Evolutionary conservation across 169 alveolate genomes (phyloP).

Genomic region (Plasmodium relictum): DNA sequence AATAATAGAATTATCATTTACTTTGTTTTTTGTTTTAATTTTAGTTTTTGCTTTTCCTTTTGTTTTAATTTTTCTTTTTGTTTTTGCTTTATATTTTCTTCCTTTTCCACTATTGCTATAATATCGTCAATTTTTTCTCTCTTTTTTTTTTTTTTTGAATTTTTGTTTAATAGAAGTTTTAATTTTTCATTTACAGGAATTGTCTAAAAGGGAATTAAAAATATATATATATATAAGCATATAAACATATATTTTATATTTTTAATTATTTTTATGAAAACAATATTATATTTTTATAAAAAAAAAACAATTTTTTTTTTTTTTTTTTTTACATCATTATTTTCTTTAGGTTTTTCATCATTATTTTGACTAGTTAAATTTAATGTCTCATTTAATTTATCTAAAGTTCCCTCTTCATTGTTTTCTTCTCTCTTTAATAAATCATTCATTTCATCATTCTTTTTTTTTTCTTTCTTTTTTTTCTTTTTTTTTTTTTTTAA

Average conservation of each 20-base stretch:
- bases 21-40: slow-evolving; percentile 25
- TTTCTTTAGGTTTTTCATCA: neutral
- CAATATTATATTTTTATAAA: neutral
- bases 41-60: slow-evolving; percentile 52
- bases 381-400: neutral
- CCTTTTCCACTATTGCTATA: slow-evolving; percentile 61
- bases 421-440: slow-evolving; percentile 8
- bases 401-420: neutral
- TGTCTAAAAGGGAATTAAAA: neutral
- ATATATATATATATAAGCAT: neutral
- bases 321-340: neutral
- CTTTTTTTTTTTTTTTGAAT: slow-evolving; percentile 32
- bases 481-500: slow-evolving; percentile 53
- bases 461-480: slow-evolving; percentile 10
- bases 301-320: neutral
- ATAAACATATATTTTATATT: neutral
- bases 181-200: slow-evolving; percentile 33
- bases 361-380: neutral
- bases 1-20: neutral
- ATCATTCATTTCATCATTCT: slow-evolving; percentile 11
- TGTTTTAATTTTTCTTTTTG: slow-evolving; percentile 36
- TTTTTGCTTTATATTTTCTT: slow-evolving; percentile 45
- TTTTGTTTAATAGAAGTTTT: slow-evolving; percentile 25
- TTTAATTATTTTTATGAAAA: neutral
- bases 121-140: slow-evolving; percentile 48